phyloP scores from a whole-genome alignment of 345 rosid genomes.

The Abelmoschus esculentus region DNA sequence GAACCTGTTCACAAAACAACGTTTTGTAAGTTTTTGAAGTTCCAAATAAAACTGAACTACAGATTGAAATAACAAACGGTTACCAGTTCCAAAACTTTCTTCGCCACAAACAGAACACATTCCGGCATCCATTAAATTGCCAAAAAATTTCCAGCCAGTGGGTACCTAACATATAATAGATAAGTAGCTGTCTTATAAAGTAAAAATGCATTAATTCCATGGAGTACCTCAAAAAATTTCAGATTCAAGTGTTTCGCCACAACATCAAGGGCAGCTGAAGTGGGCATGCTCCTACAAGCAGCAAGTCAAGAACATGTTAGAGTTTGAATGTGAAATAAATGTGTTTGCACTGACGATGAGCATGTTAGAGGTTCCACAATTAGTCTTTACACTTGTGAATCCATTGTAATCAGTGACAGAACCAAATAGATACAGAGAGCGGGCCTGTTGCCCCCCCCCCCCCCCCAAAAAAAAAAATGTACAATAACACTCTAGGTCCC shows the following conservation, averaged over 20 bases:
- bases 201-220: neutral
- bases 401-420: neutral
- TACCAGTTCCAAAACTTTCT: too few species aligned
- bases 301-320: conserved; percentile 7
- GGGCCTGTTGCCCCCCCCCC: too few species aligned
- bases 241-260: conserved; percentile 77
- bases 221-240: conserved; percentile 87
- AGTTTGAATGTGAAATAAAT: neutral
- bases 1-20: conserved; percentile 42
- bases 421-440: too few species aligned
- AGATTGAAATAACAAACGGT: too few species aligned
- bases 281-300: conserved; percentile 94
- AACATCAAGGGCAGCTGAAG: conserved; percentile 97
- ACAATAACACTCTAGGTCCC: too few species aligned
- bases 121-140: too few species aligned
- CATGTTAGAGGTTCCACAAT: neutral
- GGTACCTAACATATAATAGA: too few species aligned
- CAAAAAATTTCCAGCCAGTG: too few species aligned
- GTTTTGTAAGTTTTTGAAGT: neutral
- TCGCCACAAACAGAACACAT: too few species aligned
- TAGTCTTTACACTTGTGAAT: neutral
- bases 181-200: neutral
- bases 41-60: neutral
- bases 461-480: too few species aligned
- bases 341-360: neutral